Conservation (phyloP, 345 rosid species). For the Gossypioides kirkii region DNA sequence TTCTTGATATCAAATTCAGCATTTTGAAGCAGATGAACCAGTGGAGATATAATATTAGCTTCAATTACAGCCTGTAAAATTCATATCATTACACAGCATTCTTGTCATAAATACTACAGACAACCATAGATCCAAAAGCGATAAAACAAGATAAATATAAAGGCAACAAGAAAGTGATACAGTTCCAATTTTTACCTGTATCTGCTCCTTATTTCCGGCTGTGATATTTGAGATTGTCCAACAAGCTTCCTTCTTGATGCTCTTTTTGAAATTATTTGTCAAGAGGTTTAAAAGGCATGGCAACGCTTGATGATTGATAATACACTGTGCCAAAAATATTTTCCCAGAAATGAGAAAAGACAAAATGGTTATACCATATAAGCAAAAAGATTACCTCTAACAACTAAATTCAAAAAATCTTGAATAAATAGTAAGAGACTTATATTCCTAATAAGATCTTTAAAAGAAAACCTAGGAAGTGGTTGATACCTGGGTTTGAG, state of each 20-base stretch:
- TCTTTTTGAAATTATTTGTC: slow-evolving; percentile 66
- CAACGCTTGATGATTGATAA: slow-evolving; percentile 61
- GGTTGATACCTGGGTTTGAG: slow-evolving; percentile 58
- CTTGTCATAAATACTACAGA: neutral
- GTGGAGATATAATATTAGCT: slow-evolving; percentile 59
- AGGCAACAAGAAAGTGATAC: neutral
- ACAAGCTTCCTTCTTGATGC: slow-evolving; percentile 97
- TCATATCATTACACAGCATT: neutral
- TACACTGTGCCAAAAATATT: slow-evolving; percentile 37
- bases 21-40: slow-evolving; percentile 62
- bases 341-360: neutral
- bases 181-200: slow-evolving; percentile 46
- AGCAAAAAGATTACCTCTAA: neutral
- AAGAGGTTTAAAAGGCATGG: slow-evolving; percentile 69
- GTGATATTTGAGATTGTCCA: slow-evolving; percentile 97
- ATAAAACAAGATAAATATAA: neutral
- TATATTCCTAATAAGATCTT: too few species aligned
- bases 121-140: neutral
- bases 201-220: slow-evolving; percentile 84
- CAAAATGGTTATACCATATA: neutral
- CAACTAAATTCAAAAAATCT: neutral
- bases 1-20: slow-evolving; percentile 88
- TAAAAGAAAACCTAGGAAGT: neutral
- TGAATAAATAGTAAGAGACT: neutral
- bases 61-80: slow-evolving; percentile 58